Conservation (phyloP, 2,329 filamentous ascomycete species). For the Curvularia eragrostidis region DNA sequence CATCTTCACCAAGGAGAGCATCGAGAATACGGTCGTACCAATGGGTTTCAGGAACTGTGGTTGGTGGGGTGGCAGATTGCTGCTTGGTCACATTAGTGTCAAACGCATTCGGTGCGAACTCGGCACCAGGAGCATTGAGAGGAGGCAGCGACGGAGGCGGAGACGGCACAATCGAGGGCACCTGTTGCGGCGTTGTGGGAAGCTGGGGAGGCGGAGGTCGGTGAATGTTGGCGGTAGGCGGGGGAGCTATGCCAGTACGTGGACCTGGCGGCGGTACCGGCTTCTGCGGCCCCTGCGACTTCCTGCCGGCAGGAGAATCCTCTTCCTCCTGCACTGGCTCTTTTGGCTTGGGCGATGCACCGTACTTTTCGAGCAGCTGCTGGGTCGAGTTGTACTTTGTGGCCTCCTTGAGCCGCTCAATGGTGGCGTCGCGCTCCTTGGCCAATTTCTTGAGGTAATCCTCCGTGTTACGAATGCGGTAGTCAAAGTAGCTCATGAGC, state of each 20-base stretch:
- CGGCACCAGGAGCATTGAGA: conserved; percentile 54
- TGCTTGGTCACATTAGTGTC: conserved; percentile 36
- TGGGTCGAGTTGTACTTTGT: conserved; percentile 97
- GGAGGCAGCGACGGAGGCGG: conserved; percentile 30
- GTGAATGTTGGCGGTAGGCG: conserved; percentile 70
- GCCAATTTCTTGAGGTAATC: conserved; percentile 75
- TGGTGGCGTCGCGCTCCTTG: conserved; percentile 81
- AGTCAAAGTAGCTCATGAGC: conserved; percentile 77
- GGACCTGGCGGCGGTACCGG: conserved; percentile 40
- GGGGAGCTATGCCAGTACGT: conserved; percentile 64
- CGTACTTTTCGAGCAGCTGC: conserved; percentile 93
- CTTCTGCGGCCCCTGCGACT: conserved; percentile 41
- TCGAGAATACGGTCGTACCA: conserved; percentile 98
- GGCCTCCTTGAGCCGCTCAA: conserved; percentile 91
- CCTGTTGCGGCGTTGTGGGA: conserved; percentile 41
- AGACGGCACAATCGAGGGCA: conserved; percentile 22
- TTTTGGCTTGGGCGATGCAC: conserved; percentile 60
- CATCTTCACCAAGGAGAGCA: conserved; percentile 90
- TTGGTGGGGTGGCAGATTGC: conserved; percentile 46
- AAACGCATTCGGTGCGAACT: conserved; percentile 79
- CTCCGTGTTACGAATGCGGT: conserved; percentile 75
- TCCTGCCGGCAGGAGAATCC: conserved; percentile 35
- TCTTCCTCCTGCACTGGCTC: conserved; percentile 48
- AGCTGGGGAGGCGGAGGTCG: conserved; percentile 38
- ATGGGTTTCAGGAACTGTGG: conserved; percentile 58